These are phyloP conservation scores for Alternaria sp. DNA, from an alignment of 2,329 filamentous ascomycete genomes.

Conservation along the genomic window DNA sequence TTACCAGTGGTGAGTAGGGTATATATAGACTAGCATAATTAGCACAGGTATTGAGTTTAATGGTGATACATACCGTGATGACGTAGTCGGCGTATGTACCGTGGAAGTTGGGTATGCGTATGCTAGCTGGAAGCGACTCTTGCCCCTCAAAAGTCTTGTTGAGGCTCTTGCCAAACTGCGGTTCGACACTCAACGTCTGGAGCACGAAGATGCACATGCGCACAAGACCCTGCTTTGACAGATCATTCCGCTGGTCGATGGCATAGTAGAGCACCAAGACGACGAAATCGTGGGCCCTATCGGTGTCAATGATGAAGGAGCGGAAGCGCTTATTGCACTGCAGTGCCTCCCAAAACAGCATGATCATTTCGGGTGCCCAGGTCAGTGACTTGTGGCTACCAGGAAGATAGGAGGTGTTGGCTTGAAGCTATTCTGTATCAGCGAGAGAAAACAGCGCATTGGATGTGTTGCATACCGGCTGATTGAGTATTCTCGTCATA, in stretches of 20 bases:
- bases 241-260: constrained; percentile 83
- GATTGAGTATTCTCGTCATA: constrained; percentile 89
- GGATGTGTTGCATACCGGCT: constrained; percentile 63
- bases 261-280: constrained; percentile 91
- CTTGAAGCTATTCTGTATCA: constrained; percentile 67
- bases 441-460: background rate
- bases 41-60: constrained; percentile 19
- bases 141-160: constrained; percentile 90
- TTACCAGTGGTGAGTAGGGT: constrained; percentile 89
- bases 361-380: constrained; percentile 93
- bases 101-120: constrained; percentile 82
- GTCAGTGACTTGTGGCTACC: constrained; percentile 80
- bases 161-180: constrained; percentile 85
- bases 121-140: constrained; percentile 81
- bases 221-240: constrained; percentile 88
- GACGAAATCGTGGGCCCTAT: constrained; percentile 90
- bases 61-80: constrained; percentile 70
- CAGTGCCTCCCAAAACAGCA: constrained; percentile 95
- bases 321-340: constrained; percentile 98
- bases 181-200: constrained; percentile 92
- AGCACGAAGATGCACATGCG: constrained; percentile 97
- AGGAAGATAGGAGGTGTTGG: constrained; percentile 85
- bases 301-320: constrained; percentile 95
- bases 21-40: constrained; percentile 75
- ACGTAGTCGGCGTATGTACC: constrained; percentile 94